Base-by-base conservation (phyloP, 2,329 filamentous ascomycete genomes). In the Pseudogymnoascus sp. region DNA sequence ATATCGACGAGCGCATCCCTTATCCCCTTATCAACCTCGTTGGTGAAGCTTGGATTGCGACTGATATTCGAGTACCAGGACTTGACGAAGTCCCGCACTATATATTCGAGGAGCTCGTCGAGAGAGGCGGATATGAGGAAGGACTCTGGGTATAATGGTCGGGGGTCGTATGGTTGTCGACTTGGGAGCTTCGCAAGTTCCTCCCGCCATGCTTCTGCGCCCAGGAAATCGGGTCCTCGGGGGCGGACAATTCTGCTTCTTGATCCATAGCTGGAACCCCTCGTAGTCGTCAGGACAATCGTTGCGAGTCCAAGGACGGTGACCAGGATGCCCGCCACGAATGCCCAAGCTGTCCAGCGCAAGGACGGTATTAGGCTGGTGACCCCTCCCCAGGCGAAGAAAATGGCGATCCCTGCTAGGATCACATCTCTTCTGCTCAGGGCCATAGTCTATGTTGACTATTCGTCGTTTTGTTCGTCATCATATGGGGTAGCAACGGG, bases 61-160 rank as follows among this genome's bases (percentile, higher is more conserved):
- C 91, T 96, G 73, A 99, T 97, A 71, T 86, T 84, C 34, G 82
- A 83, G 75, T 97, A 98, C 95, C 95, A 99, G 57, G 88, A 88
- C 65, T 83, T 85, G 64, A 99, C 85, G 74, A 96, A 97, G 74
- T 97, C 92, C 68, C 90, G 84, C 68, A 92, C 77, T 62, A 96
- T 84, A 62, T 92, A 79, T 61, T 88, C 85, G 51, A 99, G 82
- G 34, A 98, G 77, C 62, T 86, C 83, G 76, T 97, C 92, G 68
- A 98, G 79, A 54, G 89, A 89, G 70, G 87, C 84, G 11, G 92
- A 96, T 63, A 98, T 85, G 65, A 87, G 83, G 69, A 88, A 86
- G 19, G 90, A 93, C 62, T 88, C 83, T 64, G 89, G 84, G 72
- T 92, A 92, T 67, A 99, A 81, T 11, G 90, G 85, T 62, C 83